Evolutionary conservation across 495 filamentous ascomycete genomes (phyloP).

Genomic region (Glonium stellatum): DNA sequence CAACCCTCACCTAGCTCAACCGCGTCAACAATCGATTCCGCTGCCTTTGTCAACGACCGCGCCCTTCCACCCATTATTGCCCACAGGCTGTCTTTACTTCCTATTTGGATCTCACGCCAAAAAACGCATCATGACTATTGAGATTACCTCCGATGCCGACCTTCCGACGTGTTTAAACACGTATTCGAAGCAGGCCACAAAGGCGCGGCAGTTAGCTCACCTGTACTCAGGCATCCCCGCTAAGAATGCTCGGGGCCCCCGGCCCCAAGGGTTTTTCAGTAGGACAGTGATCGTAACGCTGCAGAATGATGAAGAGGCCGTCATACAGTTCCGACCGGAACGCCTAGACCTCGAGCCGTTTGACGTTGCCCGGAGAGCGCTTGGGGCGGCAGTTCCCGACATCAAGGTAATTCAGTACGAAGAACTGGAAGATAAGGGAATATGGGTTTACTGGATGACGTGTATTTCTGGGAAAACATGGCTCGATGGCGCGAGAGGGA

Average conservation of each 20-base stretch:
- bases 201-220: slow-evolving; percentile 31
- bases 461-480: slow-evolving; percentile 31
- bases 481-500: slow-evolving; percentile 21
- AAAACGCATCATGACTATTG: slow-evolving; percentile 12
- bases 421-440: slow-evolving; percentile 22
- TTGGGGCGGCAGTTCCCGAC: slow-evolving; percentile 30
- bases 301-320: slow-evolving; percentile 29
- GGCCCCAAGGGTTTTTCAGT: slow-evolving; percentile 34
- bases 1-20: too few relatives aligned
- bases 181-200: slow-evolving; percentile 34
- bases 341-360: slow-evolving; percentile 28
- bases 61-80: slow-evolving; percentile 7
- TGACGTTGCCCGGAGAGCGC: slow-evolving; percentile 26
- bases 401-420: slow-evolving; percentile 25
- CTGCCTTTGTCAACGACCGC: slow-evolving; percentile 5
- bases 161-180: slow-evolving; percentile 30
- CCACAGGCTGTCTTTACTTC: slow-evolving; percentile 13
- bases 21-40: not conserved
- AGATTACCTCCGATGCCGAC: slow-evolving; percentile 31
- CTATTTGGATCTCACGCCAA: not conserved
- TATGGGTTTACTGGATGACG: slow-evolving; percentile 32
- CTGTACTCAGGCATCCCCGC: slow-evolving; percentile 30
- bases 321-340: slow-evolving; percentile 33
- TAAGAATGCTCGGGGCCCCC: slow-evolving; percentile 30
- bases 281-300: slow-evolving; percentile 31